A percentile compares a stretch with the other conserved stretches of the same genome.
phyloP scores from a whole-genome alignment of 106 monocot species.

The Dendrobium catenatum region DNA sequence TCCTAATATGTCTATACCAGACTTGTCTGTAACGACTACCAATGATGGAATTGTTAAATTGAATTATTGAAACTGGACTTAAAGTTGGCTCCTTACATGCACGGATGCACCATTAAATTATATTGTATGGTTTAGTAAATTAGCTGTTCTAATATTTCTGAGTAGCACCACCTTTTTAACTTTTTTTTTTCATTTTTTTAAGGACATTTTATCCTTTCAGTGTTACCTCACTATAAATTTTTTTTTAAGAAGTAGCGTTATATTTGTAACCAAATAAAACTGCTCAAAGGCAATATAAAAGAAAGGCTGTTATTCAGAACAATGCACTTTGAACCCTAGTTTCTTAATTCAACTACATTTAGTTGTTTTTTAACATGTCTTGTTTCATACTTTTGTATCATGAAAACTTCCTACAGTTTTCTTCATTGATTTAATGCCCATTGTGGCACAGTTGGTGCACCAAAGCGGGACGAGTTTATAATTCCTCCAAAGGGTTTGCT shows the following conservation, averaged over 20 bases:
- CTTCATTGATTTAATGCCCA: not conserved
- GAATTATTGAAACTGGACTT: not conserved
- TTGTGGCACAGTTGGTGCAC: constrained; percentile 27
- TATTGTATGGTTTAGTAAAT: no score
- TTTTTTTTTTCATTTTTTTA: not conserved
- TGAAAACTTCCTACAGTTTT: not conserved
- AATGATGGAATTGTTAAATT: not conserved
- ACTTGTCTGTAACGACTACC: not conserved
- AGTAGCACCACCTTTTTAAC: no score
- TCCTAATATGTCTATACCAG: not conserved
- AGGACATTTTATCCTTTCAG: no score
- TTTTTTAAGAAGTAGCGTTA: not conserved
- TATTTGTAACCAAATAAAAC: not conserved
- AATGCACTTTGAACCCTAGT: not conserved
- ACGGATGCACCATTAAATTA: no score
- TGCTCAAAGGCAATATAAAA: not conserved
- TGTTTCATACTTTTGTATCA: not conserved
- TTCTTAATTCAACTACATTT: not conserved
- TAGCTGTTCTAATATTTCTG: no score
- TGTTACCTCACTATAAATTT: no score
- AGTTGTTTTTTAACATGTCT: not conserved
- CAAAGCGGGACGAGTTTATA: constrained; percentile 27
- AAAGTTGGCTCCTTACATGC: no score
- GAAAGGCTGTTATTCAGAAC: not conserved
- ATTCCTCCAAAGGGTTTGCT: constrained; percentile 55